These are phyloP conservation scores for Pseudozyma pruni DNA, from an alignment of 1,284 basidiomycete genomes.

Conservation along the genomic window DNA sequence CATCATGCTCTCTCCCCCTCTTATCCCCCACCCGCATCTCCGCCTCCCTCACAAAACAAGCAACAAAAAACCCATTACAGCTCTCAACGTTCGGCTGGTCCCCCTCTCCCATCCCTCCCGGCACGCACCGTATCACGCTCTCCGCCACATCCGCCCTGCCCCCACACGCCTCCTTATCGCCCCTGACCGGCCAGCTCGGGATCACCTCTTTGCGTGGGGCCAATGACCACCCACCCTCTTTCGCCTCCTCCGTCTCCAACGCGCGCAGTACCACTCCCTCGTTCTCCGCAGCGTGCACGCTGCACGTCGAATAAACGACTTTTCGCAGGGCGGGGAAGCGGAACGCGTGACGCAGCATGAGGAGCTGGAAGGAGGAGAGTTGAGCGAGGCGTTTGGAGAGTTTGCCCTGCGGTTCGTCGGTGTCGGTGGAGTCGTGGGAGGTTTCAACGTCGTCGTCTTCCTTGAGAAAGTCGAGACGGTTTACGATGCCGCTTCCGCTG, in stretches of 20 bases:
- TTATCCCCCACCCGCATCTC: neutral
- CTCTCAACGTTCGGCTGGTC: conserved; percentile 30
- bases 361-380: conserved; percentile 74
- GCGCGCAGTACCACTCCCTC: conserved; percentile 78
- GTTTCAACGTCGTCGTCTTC: conserved; percentile 43
- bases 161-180: conserved; percentile 32
- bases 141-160: conserved; percentile 26
- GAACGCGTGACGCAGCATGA: conserved; percentile 94
- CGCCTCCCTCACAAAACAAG: conserved; percentile 47
- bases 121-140: conserved; percentile 48
- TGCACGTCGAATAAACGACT: conserved; percentile 97
- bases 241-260: conserved; percentile 45
- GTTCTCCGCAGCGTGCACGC: conserved; percentile 88
- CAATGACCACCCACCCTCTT: conserved; percentile 43
- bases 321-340: conserved; percentile 77
- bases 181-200: conserved; percentile 56
- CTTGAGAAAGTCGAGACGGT: conserved; percentile 59
- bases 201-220: conserved; percentile 47
- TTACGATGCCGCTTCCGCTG: conserved; percentile 62
- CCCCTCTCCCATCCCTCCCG: conserved; percentile 31
- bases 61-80: conserved; percentile 63
- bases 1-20: neutral
- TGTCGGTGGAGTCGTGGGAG: conserved; percentile 2
- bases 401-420: conserved; percentile 4
- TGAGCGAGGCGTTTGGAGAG: conserved; percentile 21